These are phyloP conservation scores for Fusarium denticulatum DNA, from an alignment of 2,329 filamentous ascomycete species.

Conservation along the genomic window DNA sequence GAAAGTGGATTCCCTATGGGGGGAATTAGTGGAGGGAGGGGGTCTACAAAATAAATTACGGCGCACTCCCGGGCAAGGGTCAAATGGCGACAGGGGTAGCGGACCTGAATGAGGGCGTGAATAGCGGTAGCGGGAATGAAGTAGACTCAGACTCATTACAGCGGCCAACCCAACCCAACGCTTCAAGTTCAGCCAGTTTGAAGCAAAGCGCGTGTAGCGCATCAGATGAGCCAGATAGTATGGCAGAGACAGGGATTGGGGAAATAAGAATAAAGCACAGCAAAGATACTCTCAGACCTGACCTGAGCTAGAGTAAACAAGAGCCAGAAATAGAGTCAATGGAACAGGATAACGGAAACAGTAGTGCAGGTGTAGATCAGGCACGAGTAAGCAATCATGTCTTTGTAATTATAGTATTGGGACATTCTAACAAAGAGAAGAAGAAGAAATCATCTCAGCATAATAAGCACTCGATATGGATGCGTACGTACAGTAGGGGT, in stretches of 20 bases:
- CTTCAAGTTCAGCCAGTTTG: slow-evolving; percentile 21
- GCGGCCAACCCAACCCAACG: slow-evolving; percentile 36
- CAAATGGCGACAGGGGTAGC: slow-evolving; percentile 18
- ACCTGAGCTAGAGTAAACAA: slow-evolving; percentile 3
- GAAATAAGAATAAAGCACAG: slow-evolving; percentile 21
- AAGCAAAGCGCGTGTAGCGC: slow-evolving; percentile 13
- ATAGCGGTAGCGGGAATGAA: slow-evolving; percentile 27
- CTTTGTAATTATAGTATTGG: slow-evolving; percentile 9
- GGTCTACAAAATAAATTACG: slow-evolving; percentile 10
- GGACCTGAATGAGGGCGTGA: slow-evolving; percentile 25
- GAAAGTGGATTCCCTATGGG: slow-evolving; percentile 33
- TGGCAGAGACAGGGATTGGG: slow-evolving; percentile 19
- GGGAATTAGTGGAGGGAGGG: slow-evolving; percentile 16
- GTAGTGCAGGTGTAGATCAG: slow-evolving; percentile 18
- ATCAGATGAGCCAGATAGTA: slow-evolving; percentile 3
- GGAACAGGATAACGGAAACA: slow-evolving; percentile 18
- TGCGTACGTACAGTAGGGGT: background rate
- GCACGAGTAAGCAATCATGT: background rate
- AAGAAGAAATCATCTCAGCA: background rate
- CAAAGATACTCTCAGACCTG: slow-evolving; percentile 19
- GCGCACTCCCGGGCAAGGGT: slow-evolving; percentile 32
- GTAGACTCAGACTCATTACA: slow-evolving; percentile 24
- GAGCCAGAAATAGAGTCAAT: slow-evolving; percentile 37
- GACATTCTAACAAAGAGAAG: slow-evolving; percentile 29
- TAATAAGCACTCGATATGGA: background rate